These are phyloP conservation scores for Stephania japonica DNA, from an alignment of 164 flowering plant genomes.

Conservation along the genomic window DNA sequence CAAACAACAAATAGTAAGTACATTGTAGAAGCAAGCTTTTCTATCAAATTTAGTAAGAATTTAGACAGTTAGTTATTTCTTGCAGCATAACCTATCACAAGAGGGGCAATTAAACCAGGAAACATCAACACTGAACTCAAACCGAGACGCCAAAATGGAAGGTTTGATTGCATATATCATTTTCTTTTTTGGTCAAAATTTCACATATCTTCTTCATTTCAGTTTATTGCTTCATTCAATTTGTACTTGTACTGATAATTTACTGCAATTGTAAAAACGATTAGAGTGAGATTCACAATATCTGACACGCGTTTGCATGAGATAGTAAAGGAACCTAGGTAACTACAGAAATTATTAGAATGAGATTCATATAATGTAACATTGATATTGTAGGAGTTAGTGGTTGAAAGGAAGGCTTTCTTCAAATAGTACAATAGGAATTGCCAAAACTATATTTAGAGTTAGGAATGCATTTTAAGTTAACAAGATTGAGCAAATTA, in stretches of 20 bases:
- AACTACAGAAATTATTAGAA: not conserved
- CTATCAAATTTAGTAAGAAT: not conserved
- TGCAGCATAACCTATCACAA: slow-evolving; percentile 27
- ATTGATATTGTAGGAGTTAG: not conserved
- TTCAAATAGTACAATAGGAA: not conserved
- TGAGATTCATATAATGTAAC: not conserved
- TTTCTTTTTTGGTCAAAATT: not conserved
- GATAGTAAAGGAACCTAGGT: not conserved
- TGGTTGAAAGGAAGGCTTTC: not conserved
- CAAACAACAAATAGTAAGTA: not conserved
- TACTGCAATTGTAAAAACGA: not conserved
- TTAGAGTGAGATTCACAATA: not conserved
- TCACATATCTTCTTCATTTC: not conserved
- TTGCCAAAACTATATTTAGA: not conserved
- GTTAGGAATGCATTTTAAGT: not conserved
- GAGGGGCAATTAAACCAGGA: slow-evolving; percentile 27
- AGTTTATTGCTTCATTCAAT: not conserved
- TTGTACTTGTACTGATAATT: not conserved
- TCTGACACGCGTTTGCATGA: not conserved
- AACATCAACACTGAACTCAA: slow-evolving; percentile 13
- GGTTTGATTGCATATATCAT: slow-evolving; percentile 19
- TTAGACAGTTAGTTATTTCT: slow-evolving; percentile 5
- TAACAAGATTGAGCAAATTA: not conserved
- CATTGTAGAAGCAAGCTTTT: not conserved
- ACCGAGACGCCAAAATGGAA: slow-evolving; percentile 24